Evolutionary conservation across 1,284 basidiomycete species (phyloP).

Genomic region (Austroboletus novae-zelandiae): DNA sequence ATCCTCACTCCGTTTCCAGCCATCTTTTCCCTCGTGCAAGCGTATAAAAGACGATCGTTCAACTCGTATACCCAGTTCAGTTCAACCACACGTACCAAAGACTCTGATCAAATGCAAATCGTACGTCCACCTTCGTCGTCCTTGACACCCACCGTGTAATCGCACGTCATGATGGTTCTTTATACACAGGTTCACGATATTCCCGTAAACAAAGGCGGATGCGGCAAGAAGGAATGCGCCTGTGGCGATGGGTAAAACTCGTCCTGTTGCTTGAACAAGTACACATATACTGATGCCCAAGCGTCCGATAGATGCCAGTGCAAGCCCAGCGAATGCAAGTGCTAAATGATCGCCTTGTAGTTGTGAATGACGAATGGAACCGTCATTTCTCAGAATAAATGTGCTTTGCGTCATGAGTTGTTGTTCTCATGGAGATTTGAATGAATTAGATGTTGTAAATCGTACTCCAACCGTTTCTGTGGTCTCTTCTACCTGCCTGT

Average conservation of each 20-base stretch:
- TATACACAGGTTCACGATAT: not conserved
- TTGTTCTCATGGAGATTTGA: too few relatives aligned
- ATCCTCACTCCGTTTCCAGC: too few relatives aligned
- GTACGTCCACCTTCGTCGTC: not conserved
- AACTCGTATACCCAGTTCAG: not conserved
- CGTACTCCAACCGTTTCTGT: too few relatives aligned
- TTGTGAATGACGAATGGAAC: too few relatives aligned
- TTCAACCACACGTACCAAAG: not conserved
- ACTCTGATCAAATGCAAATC: constrained; percentile 1
- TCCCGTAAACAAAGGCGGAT: constrained; percentile 9
- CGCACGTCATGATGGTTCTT: too few relatives aligned
- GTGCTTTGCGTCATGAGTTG: too few relatives aligned
- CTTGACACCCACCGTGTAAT: not conserved
- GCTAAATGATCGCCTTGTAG: constrained; percentile 1
- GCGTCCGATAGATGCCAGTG: constrained; percentile 12
- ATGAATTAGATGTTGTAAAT: too few relatives aligned
- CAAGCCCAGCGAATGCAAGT: constrained; percentile 16
- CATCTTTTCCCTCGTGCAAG: too few relatives aligned
- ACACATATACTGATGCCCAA: not conserved
- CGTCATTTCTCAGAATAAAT: too few relatives aligned
- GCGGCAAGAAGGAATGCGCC: not conserved
- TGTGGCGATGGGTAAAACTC: constrained; percentile 6
- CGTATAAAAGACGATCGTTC: not conserved
- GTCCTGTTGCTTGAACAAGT: not conserved
- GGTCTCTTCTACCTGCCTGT: too few relatives aligned